Base-by-base conservation (phyloP, 2,329 filamentous ascomycete genomes). In the Lasiodiplodia sp. region DNA sequence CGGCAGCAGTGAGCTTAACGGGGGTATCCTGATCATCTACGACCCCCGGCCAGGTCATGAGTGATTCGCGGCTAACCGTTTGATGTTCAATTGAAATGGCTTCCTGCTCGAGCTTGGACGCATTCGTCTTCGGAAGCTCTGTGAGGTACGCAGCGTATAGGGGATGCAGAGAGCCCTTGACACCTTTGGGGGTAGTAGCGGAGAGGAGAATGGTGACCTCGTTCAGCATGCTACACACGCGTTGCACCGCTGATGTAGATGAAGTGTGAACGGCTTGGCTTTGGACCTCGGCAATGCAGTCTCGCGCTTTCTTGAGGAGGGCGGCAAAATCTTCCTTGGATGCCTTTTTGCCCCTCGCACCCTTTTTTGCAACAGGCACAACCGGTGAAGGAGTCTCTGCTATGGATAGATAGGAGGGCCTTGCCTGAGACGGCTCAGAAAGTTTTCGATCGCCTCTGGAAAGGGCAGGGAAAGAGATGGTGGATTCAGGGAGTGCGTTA, bases 401-500 rank as follows among this genome's bases (percentile, higher is more conserved):
- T 34, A 60, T 38, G 21, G 66, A 68, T 18, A 69, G 52, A 47
- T 63, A 68, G 14, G 60, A 44, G 12, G 70, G 62, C 25, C 67
- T 51, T 14, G 51, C 56, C 18, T 40, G 49, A 3, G 60, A 31
- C 2, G 69, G 72, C 49, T 78, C 75, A 3, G 76, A 77, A 14
- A 71, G 68, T 58, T 72, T 75, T 18, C 72, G 70, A 3, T 78
- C 76, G 4, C 73, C 73, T 25, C 71, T 67, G 23, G 74, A 74
- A 25, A 95, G 84, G 0, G 92, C 89, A 1, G 94, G 93, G 69
- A 95, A 91, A 0, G 94, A 96, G 31, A 97, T 89, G 0, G 94
- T 97, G 0, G 96, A 97, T 74, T 99, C 96, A 56, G 95, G 92
- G 18, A 98, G 86, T 11, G 95, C 92, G 21, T 93, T 96, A 78